Percentiles rank a stretch among this genome's conserved stretches.
Conservation (phyloP, 1,284 basidiomycete genomes). For the Ceratobasidium sp. region DNA sequence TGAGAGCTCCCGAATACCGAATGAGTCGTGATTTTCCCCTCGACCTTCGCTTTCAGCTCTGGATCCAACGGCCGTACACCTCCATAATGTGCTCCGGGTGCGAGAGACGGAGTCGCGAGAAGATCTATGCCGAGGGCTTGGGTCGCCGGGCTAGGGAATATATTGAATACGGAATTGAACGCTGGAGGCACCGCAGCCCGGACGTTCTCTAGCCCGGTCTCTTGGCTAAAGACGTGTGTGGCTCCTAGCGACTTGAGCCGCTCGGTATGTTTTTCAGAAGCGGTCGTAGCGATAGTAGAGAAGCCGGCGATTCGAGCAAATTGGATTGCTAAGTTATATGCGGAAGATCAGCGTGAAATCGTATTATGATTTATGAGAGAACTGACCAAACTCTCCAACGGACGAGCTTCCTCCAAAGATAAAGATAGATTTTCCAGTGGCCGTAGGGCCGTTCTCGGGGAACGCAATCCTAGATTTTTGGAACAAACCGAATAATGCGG, state of each 20-base stretch:
- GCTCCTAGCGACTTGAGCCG: conserved; percentile 68
- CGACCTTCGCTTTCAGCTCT: conserved; percentile 35
- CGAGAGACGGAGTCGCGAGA: conserved; percentile 47
- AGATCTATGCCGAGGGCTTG: conserved; percentile 55
- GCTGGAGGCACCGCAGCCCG: conserved; percentile 53
- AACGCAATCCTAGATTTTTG: conserved; percentile 35
- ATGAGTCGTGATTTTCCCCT: conserved; percentile 8
- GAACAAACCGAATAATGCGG: conserved; percentile 41
- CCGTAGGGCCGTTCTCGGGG: conserved; percentile 27
- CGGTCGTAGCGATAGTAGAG: conserved; percentile 58
- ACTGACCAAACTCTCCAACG: conserved; percentile 38
- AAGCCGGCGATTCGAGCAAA: conserved; percentile 51
- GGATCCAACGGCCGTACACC: background rate
- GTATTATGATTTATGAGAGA: background rate
- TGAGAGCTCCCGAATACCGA: conserved; percentile 15
- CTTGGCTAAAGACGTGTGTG: conserved; percentile 67
- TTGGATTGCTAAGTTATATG: conserved; percentile 48
- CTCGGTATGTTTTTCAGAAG: conserved; percentile 64
- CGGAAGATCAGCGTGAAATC: background rate
- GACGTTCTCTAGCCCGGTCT: conserved; percentile 55
- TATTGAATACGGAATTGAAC: conserved; percentile 60
- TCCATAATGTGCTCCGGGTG: conserved; percentile 16
- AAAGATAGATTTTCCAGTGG: conserved; percentile 31
- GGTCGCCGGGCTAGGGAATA: conserved; percentile 57
- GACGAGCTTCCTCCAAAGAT: conserved; percentile 47